These are phyloP conservation scores for Hymenoscyphus albidus DNA, from an alignment of 2,329 filamentous ascomycete species.

Conservation along the genomic window DNA sequence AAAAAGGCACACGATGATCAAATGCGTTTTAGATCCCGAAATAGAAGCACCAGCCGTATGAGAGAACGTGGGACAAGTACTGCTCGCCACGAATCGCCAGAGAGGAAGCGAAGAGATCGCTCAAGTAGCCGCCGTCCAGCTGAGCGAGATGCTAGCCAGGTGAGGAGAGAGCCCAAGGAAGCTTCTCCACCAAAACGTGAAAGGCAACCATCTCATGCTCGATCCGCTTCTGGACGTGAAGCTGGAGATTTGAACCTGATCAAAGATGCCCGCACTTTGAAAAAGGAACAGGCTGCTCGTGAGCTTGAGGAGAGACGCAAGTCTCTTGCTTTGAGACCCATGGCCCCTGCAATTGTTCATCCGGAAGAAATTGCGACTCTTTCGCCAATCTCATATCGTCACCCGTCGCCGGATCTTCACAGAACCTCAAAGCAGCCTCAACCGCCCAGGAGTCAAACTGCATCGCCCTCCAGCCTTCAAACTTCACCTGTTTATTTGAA, in stretches of 20 bases:
- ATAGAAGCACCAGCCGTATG: constrained; percentile 48
- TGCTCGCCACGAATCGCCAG: constrained; percentile 30
- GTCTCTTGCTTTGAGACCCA: constrained; percentile 76
- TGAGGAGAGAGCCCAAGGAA: constrained; percentile 27
- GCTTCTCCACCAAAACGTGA: constrained; percentile 23
- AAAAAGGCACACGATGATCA: constrained; percentile 50
- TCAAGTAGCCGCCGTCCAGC: constrained; percentile 32
- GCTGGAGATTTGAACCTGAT: constrained; percentile 52
- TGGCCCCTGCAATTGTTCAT: constrained; percentile 74
- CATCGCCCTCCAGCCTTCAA: constrained; percentile 38
- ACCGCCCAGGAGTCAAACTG: constrained; percentile 60
- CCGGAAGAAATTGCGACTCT: constrained; percentile 52
- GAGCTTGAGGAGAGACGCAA: constrained; percentile 85
- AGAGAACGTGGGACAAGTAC: constrained; percentile 35
- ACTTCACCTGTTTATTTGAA: constrained; percentile 33
- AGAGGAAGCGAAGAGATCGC: constrained; percentile 32
- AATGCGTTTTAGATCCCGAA: constrained; percentile 52
- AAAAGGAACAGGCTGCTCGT: constrained; percentile 72
- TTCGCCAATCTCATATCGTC: constrained; percentile 30
- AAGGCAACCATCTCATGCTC: constrained; percentile 29
- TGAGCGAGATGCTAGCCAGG: constrained; percentile 26
- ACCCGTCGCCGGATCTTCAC: constrained; percentile 25
- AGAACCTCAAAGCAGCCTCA: constrained; percentile 36
- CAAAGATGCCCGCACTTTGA: constrained; percentile 59
- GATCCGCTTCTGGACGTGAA: constrained; percentile 44